A percentile compares a stretch with the other conserved stretches of the same genome.
These are phyloP conservation scores for Lichtheimia ornata DNA, from an alignment of 371 early-diverging fungal genomes.

Conservation along the genomic window DNA sequence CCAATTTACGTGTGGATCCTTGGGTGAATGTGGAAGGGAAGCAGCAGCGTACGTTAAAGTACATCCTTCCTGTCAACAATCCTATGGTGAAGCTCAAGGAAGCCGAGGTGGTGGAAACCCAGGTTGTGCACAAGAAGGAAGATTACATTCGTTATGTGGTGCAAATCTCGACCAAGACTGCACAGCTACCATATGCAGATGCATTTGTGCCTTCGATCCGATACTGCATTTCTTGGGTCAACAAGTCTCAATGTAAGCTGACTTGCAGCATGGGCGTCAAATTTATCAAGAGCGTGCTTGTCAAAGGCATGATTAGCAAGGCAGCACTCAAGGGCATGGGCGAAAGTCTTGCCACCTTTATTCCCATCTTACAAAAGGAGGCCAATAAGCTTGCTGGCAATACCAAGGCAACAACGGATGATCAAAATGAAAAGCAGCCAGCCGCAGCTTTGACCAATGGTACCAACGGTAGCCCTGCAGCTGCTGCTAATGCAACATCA, in stretches of 20 bases:
- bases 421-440: background rate
- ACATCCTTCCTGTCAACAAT: slow-evolving; percentile 49
- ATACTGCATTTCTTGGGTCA: slow-evolving; percentile 59
- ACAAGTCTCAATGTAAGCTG: slow-evolving; percentile 44
- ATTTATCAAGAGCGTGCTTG: slow-evolving; percentile 56
- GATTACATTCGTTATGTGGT: slow-evolving; percentile 51
- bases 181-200: slow-evolving; percentile 60
- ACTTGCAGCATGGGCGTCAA: slow-evolving; percentile 55
- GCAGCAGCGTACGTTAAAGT: slow-evolving; percentile 35
- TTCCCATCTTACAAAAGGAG: slow-evolving; percentile 33
- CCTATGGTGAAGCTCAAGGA: slow-evolving; percentile 58
- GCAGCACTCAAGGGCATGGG: slow-evolving; percentile 48
- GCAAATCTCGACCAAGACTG: slow-evolving; percentile 46
- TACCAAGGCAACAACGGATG: background rate
- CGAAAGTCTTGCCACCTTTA: slow-evolving; percentile 32
- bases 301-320: slow-evolving; percentile 50
- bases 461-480: background rate
- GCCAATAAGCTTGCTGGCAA: slow-evolving; percentile 5
- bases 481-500: background rate
- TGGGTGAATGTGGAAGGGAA: slow-evolving; percentile 23
- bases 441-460: background rate
- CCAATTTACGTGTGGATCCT: slow-evolving; percentile 3
- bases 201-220: slow-evolving; percentile 58
- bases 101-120: slow-evolving; percentile 60
- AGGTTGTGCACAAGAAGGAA: slow-evolving; percentile 49